phyloP scores from a whole-genome alignment of 1,284 basidiomycete genomes.

The Papiliotrema flavescens region DNA sequence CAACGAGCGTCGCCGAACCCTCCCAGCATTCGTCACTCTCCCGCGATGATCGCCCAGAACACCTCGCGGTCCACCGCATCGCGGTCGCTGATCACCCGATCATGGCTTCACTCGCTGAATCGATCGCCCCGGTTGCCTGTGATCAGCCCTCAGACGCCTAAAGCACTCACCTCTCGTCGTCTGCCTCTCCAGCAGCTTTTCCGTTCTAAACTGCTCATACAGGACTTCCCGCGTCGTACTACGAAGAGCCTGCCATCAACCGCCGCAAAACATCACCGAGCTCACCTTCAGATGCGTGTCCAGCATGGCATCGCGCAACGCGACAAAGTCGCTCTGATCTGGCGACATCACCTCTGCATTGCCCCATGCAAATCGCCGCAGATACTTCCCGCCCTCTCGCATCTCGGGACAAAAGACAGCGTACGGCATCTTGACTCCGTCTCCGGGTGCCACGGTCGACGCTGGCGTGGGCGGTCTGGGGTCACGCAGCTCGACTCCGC shows the following conservation, averaged over 20 bases:
- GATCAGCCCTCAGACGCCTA: no score
- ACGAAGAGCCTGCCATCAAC: slow-evolving; percentile 20
- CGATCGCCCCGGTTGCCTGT: no score
- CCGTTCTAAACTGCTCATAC: slow-evolving; percentile 44
- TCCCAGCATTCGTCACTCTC: no score
- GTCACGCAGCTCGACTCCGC: not conserved
- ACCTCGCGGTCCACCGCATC: no score
- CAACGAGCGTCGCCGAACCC: no score
- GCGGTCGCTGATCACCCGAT: no score
- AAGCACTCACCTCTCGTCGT: not conserved
- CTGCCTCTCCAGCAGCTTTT: slow-evolving; percentile 27
- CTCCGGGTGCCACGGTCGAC: not conserved
- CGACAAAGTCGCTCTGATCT: slow-evolving; percentile 28
- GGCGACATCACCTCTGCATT: slow-evolving; percentile 28
- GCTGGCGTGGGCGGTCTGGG: slow-evolving; percentile 7
- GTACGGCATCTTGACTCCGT: slow-evolving; percentile 9
- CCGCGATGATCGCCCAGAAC: no score
- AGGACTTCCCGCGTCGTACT: slow-evolving; percentile 36
- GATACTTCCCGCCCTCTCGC: slow-evolving; percentile 2
- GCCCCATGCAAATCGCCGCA: slow-evolving; percentile 37
- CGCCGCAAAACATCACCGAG: not conserved
- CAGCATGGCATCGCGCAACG: slow-evolving; percentile 29
- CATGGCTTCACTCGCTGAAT: no score
- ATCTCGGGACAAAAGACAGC: slow-evolving; percentile 20
- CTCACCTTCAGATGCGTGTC: slow-evolving; percentile 19